Conservation (phyloP, 352 stramenopile species). For the Discostella stelligera region DNA sequence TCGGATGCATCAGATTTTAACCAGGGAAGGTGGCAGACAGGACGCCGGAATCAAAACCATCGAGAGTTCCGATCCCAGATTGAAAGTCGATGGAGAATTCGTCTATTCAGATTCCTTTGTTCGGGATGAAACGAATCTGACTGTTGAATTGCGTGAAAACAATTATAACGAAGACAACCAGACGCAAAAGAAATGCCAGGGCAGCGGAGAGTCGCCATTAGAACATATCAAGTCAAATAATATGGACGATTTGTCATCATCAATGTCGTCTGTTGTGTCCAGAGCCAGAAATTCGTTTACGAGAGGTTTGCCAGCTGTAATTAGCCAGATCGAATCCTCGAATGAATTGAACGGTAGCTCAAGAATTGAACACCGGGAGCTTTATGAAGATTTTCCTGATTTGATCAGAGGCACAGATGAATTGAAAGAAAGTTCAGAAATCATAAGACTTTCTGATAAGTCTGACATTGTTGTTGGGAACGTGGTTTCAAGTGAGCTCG, state of each 20-base stretch:
- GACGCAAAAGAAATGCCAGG: background rate
- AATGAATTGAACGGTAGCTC: slow-evolving; percentile 15
- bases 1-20: slow-evolving; percentile 7
- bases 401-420: background rate
- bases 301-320: background rate
- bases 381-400: background rate
- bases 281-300: slow-evolving; percentile 31
- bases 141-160: background rate
- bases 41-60: slow-evolving; percentile 27
- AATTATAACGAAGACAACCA: slow-evolving; percentile 3
- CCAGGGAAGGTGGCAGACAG: slow-evolving; percentile 8
- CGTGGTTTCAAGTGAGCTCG: background rate
- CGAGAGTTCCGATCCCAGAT: slow-evolving; percentile 1
- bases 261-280: slow-evolving; percentile 45
- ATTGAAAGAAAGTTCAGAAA: background rate
- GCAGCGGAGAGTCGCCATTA: slow-evolving; percentile 24
- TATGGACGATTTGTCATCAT: slow-evolving; percentile 42
- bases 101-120: background rate
- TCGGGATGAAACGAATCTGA: background rate
- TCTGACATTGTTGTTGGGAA: background rate
- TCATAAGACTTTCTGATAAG: background rate
- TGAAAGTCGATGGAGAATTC: background rate
- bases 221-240: slow-evolving; percentile 21
- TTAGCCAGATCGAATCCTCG: slow-evolving; percentile 4
- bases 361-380: slow-evolving; percentile 1